Conservation (phyloP, 257 asterid genomes). For the Ballota nigra region DNA sequence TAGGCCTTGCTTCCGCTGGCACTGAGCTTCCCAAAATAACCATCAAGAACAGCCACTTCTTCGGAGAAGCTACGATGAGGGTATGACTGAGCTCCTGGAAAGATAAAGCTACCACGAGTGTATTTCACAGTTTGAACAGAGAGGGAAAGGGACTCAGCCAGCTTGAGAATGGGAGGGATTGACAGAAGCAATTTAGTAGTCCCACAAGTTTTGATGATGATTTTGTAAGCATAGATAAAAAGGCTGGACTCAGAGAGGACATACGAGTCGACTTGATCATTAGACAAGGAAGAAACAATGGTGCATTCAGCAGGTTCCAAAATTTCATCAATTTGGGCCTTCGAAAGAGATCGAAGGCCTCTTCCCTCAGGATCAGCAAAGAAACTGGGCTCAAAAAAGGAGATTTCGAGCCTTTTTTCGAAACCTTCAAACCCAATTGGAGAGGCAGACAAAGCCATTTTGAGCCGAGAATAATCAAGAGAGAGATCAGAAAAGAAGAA, state of each 20-base stretch:
- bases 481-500: slow-evolving; percentile 29
- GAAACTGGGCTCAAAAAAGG: slow-evolving; percentile 61
- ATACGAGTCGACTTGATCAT: slow-evolving; percentile 62
- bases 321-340: slow-evolving; percentile 66
- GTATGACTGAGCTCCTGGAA: slow-evolving; percentile 76
- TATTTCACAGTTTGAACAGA: slow-evolving; percentile 55
- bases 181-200: slow-evolving; percentile 70
- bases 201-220: slow-evolving; percentile 84
- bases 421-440: slow-evolving; percentile 86
- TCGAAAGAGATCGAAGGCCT: slow-evolving; percentile 67
- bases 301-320: slow-evolving; percentile 85
- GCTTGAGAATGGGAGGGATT: slow-evolving; percentile 68
- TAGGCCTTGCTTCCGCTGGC: slow-evolving; percentile 62
- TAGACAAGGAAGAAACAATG: slow-evolving; percentile 66
- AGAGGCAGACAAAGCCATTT: slow-evolving; percentile 65
- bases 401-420: slow-evolving; percentile 82
- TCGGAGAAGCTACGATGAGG: slow-evolving; percentile 80
- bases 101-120: slow-evolving; percentile 79
- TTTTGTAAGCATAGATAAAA: slow-evolving; percentile 64
- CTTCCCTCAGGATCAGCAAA: slow-evolving; percentile 79
- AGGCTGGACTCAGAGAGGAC: slow-evolving; percentile 92
- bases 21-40: slow-evolving; percentile 62
- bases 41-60: slow-evolving; percentile 69
- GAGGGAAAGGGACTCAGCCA: slow-evolving; percentile 51
- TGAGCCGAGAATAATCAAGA: slow-evolving; percentile 9